Base-by-base conservation (phyloP, 2,329 filamentous ascomycete genomes). In the Fusarium tanahbumbuense region DNA sequence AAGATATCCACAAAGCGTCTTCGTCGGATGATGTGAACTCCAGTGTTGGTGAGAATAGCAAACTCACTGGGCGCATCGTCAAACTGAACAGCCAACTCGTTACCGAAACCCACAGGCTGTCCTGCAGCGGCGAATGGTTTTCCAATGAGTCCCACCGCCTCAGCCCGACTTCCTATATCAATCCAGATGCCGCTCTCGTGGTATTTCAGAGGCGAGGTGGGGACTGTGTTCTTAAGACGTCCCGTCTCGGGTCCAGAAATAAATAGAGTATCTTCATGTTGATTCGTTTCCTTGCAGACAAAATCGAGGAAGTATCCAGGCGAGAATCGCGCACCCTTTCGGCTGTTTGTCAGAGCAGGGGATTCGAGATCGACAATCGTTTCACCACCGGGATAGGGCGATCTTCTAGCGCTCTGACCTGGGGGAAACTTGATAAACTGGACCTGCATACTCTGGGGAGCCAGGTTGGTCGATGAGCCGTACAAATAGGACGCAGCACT, bases 381-480 rank as follows among this genome's bases (percentile, higher is more conserved):
- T 32, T 86, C 83, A n/a, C 73, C 73, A n/a, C 76, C 74, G 37
- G 75, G 62, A 50, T 79, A 79, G 7, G 70, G 74, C 20, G 78
- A 67, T 58, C 78, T 74, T 62, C 76, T 71, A 60, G 78, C 41
- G 22, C 54, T 70, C 22, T 75, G 67, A 66, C 77, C 79, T 58
- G 96, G 96, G 2, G 97, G 96, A 63, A 97, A 97, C 77, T 96
- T 97, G 80, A 99, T 93, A 76, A 97, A 96, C 73, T 97, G 92
- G n/a, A 98, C 90, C 79, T 98, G 94, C 93, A 99, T 98, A 80
- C 93, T 98, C 73, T 93, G 94, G 1, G 96, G 94, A 1, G 92
- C 90, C 61, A 85, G 79, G 62, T 86, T 90, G 10, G 88, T 86
- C 22, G 87, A 85, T 23, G 87, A 87, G 16, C 86, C 86, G 30